Percentiles rank a stretch among this genome's conserved stretches.
These are phyloP conservation scores for Xylaria telfairii DNA, from an alignment of 495 filamentous ascomycete species.

Conservation along the genomic window DNA sequence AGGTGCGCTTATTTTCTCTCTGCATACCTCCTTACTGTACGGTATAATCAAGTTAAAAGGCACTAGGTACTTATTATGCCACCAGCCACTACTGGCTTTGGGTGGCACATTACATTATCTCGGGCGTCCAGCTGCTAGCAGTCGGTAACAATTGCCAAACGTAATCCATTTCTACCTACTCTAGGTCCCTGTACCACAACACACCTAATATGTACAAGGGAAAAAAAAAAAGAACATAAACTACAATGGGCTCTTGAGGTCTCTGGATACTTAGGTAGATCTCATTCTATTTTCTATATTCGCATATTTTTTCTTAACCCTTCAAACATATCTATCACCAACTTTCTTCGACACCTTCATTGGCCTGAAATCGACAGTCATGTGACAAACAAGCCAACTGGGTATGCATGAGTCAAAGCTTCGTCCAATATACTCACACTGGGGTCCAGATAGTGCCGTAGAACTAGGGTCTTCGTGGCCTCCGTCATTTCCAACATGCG, in stretches of 20 bases:
- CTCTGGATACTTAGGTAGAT: background rate
- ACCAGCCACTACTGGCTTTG: too few relatives aligned
- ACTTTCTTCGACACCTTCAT: background rate
- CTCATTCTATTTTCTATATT: background rate
- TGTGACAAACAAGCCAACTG: constrained; percentile 7
- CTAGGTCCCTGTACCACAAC: background rate
- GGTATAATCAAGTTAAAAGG: background rate
- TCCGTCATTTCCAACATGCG: constrained; percentile 38
- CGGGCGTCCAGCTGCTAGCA: too few relatives aligned
- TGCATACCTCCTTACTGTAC: too few relatives aligned
- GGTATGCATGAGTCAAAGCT: constrained; percentile 26
- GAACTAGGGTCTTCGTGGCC: constrained; percentile 31
- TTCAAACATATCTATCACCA: background rate
- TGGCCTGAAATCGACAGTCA: constrained; percentile 1
- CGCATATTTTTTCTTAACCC: background rate
- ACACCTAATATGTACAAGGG: background rate
- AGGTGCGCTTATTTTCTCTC: background rate
- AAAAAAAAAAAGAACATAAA: background rate
- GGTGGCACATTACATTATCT: too few relatives aligned
- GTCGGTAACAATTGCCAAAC: too few relatives aligned
- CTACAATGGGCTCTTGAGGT: background rate
- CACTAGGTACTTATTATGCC: too few relatives aligned
- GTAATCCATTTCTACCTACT: too few relatives aligned
- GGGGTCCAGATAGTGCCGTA: constrained; percentile 2
- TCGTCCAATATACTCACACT: constrained; percentile 15